Percentiles rank a stretch among this genome's conserved stretches.
These are phyloP conservation scores for Byssoonygena ceratinophila DNA, from an alignment of 2,329 filamentous ascomycete genomes.

Conservation along the genomic window DNA sequence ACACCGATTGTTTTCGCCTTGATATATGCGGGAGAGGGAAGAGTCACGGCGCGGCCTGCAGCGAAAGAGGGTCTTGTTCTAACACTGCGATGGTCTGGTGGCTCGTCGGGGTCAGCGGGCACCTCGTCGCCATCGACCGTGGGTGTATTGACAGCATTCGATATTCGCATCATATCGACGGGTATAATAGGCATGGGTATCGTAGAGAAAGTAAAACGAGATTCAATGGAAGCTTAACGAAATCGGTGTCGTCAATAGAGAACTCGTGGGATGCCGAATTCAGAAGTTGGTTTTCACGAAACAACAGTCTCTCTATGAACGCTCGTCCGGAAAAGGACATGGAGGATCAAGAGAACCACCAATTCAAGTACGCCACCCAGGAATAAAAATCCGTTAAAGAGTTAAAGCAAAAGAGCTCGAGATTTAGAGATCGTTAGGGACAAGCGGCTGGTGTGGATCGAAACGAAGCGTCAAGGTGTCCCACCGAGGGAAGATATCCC, in stretches of 20 bases:
- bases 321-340: not conserved
- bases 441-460: not conserved
- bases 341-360: not conserved
- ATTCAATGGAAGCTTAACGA: not conserved
- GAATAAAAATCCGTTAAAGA: not conserved
- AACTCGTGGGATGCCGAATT: slow-evolving; percentile 1
- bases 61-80: slow-evolving; percentile 4
- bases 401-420: not conserved
- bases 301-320: not conserved
- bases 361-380: slow-evolving; percentile 9
- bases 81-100: slow-evolving; percentile 51
- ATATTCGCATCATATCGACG: slow-evolving; percentile 36
- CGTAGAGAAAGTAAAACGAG: not conserved
- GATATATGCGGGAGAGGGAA: slow-evolving; percentile 32
- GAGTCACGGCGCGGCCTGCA: slow-evolving; percentile 16
- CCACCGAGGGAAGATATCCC: not conserved
- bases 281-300: not conserved
- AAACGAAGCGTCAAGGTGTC: not conserved
- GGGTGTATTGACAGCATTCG: slow-evolving; percentile 31
- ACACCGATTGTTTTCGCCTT: slow-evolving; percentile 40
- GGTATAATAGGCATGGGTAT: slow-evolving; percentile 5
- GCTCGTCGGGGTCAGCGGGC: slow-evolving; percentile 72
- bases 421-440: not conserved
- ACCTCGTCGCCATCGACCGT: slow-evolving; percentile 50
- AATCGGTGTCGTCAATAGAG: not conserved